These are phyloP conservation scores for Leonotis leonurus DNA, from an alignment of 257 asterid species.

Conservation along the genomic window DNA sequence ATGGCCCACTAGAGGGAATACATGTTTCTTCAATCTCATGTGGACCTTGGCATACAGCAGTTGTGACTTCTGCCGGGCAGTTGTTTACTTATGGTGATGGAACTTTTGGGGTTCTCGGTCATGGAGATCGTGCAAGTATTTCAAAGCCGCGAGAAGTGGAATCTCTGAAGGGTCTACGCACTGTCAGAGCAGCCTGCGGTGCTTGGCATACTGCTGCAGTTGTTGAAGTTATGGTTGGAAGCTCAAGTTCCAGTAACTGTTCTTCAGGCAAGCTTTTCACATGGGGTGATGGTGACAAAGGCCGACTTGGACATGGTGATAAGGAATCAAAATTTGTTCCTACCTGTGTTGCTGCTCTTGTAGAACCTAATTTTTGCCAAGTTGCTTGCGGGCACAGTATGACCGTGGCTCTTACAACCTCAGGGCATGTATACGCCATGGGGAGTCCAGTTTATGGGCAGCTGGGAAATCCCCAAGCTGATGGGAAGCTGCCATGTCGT, in stretches of 20 bases:
- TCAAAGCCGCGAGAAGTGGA: slow-evolving; percentile 88
- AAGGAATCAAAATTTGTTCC: slow-evolving; percentile 89
- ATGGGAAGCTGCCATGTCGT: slow-evolving; percentile 76
- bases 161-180: slow-evolving; percentile 85
- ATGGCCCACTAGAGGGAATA: slow-evolving; percentile 82
- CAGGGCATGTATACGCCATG: slow-evolving; percentile 82
- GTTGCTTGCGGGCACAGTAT: slow-evolving; percentile 93
- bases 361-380: slow-evolving; percentile 90
- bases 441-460: slow-evolving; percentile 95
- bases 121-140: slow-evolving; percentile 68
- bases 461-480: slow-evolving; percentile 81
- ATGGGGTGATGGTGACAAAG: slow-evolving; percentile 98
- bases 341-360: slow-evolving; percentile 96
- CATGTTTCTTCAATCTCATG: slow-evolving; percentile 82
- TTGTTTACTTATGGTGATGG: slow-evolving; percentile 92
- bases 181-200: slow-evolving; percentile 87
- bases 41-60: slow-evolving; percentile 98
- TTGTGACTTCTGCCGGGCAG: slow-evolving; percentile 94
- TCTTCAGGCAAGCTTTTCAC: slow-evolving; percentile 90
- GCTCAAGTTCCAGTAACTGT: slow-evolving; percentile 86
- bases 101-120: slow-evolving; percentile 93
- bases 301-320: slow-evolving; percentile 87
- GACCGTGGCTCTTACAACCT: slow-evolving; percentile 87
- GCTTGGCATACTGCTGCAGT: slow-evolving; percentile 99
- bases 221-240: slow-evolving; percentile 96